These are phyloP conservation scores for Gossypium bickii DNA, from an alignment of 345 rosid species.

Conservation along the genomic window DNA sequence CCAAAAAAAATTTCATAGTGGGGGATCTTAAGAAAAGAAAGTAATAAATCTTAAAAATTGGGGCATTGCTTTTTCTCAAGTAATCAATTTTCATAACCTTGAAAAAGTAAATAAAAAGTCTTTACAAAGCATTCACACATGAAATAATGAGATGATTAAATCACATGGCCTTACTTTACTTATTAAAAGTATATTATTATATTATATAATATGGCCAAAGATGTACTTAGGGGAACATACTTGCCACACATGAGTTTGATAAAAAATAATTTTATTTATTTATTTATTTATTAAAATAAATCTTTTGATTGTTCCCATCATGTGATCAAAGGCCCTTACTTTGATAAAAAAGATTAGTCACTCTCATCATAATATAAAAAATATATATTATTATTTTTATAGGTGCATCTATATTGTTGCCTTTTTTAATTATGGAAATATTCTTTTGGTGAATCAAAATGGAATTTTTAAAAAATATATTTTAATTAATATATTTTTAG, in stretches of 20 bases:
- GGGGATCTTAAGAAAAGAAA: constrained; percentile 18
- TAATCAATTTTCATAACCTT: constrained; percentile 19
- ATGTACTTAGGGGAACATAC: not conserved
- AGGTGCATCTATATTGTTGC: too few relatives aligned
- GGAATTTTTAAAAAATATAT: too few relatives aligned
- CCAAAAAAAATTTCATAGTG: not conserved
- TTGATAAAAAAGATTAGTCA: not conserved
- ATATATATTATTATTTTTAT: too few relatives aligned
- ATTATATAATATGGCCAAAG: not conserved
- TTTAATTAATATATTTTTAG: too few relatives aligned
- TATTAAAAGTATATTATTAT: not conserved
- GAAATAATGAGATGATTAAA: constrained; percentile 14
- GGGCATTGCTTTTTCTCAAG: constrained; percentile 12
- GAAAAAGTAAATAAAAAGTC: not conserved
- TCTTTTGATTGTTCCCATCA: not conserved
- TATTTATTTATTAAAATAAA: not conserved
- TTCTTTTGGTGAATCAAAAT: too few relatives aligned
- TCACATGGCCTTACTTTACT: constrained; percentile 4
- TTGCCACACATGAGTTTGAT: not conserved
- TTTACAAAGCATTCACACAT: constrained; percentile 27
- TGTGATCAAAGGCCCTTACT: not conserved
- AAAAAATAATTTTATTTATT: not conserved
- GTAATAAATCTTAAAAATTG: not conserved
- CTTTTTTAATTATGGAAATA: too few relatives aligned
- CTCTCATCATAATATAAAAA: not conserved